Conservation (phyloP, 2,329 filamentous ascomycete species). For the Ophiostoma ips region DNA sequence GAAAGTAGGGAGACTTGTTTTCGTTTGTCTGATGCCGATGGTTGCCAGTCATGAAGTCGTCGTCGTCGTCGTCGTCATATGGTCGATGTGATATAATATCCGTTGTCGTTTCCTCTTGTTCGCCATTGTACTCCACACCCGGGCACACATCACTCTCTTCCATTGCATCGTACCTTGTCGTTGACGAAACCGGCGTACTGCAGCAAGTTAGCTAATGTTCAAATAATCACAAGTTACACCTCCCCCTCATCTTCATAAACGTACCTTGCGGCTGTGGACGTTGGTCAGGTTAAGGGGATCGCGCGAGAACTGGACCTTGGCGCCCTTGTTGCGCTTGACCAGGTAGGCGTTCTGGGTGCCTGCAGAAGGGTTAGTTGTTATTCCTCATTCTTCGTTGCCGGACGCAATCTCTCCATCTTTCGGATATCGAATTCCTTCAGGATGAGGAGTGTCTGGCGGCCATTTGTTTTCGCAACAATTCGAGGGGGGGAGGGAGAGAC, state of each 20-base stretch:
- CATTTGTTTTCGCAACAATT: not conserved
- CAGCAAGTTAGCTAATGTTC: slow-evolving; percentile 3
- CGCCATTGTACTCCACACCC: not conserved
- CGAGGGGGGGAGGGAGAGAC: slow-evolving; percentile 27
- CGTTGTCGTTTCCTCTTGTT: not conserved
- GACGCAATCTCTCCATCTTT: not conserved
- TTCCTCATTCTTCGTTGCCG: not conserved
- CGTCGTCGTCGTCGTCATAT: too few species aligned
- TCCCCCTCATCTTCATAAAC: not conserved
- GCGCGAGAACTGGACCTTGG: slow-evolving; percentile 79
- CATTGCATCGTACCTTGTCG: slow-evolving; percentile 55
- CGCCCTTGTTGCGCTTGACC: slow-evolving; percentile 71
- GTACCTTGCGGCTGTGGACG: slow-evolving; percentile 81
- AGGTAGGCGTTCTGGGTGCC: slow-evolving; percentile 82
- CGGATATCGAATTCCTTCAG: not conserved
- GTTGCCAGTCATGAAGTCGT: too few species aligned
- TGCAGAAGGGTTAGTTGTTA: slow-evolving; percentile 24
- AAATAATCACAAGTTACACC: not conserved
- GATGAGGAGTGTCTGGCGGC: not conserved
- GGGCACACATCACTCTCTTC: not conserved
- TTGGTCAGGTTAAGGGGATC: slow-evolving; percentile 91
- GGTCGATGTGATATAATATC: too few species aligned
- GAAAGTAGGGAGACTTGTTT: too few species aligned
- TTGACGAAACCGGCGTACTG: slow-evolving; percentile 89
- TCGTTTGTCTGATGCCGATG: too few species aligned